Evolutionary conservation across 2,329 filamentous ascomycete genomes (phyloP).

Genomic region (Ampelomyces quisqualis): DNA sequence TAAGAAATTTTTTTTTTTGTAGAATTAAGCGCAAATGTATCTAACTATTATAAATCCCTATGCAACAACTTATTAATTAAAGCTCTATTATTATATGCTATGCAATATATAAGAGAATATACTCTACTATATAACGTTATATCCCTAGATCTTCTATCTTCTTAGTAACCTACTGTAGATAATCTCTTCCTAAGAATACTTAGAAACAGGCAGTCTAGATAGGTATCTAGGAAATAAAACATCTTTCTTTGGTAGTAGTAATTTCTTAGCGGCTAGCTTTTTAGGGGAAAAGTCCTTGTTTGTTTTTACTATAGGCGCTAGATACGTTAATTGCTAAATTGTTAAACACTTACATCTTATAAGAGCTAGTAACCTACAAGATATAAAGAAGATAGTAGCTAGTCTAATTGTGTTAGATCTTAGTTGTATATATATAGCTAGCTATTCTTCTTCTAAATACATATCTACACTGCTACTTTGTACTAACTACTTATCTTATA

Average conservation of each 20-base stretch:
- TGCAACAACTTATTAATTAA: not conserved
- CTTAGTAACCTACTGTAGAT: conserved; percentile 11
- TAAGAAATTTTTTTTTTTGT: not conserved
- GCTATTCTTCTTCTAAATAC: conserved; percentile 17
- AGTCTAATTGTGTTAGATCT: conserved; percentile 4
- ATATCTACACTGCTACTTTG: conserved; percentile 15
- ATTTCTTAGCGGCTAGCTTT: conserved; percentile 3
- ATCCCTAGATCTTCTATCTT: no score
- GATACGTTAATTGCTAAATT: conserved; percentile 6
- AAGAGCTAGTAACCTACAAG: conserved; percentile 6
- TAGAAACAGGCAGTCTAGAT: conserved; percentile 10
- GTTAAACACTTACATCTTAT: not conserved
- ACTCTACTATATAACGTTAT: no score
- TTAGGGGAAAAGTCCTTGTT: conserved; percentile 4
- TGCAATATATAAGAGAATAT: no score
- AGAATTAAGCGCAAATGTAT: not conserved
- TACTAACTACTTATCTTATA: conserved; percentile 16
- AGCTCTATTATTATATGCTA: no score
- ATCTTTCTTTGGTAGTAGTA: conserved; percentile 4
- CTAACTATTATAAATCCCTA: not conserved
- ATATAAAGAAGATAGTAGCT: conserved; percentile 9
- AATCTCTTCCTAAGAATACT: conserved; percentile 14
- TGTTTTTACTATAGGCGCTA: conserved; percentile 14
- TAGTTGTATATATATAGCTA: conserved; percentile 18
- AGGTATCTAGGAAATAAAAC: conserved; percentile 8